These are phyloP conservation scores for Silene conica DNA, from an alignment of 148 eudicot species.

Conservation along the genomic window DNA sequence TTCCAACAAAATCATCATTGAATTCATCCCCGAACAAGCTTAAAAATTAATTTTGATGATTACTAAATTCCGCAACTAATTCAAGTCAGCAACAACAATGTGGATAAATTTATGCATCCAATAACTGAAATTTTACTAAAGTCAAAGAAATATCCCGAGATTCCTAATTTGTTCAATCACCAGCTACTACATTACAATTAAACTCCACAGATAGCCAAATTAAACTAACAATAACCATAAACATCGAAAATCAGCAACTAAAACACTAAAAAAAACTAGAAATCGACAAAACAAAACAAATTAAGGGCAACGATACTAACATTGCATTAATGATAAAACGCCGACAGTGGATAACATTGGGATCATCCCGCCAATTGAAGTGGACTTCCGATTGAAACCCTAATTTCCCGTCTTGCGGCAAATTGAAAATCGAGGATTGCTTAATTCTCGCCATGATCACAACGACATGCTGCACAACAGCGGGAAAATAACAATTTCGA, in stretches of 20 bases:
- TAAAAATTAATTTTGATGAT: no score
- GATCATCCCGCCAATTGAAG: constrained; percentile 29
- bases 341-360: constrained; percentile 12
- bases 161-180: not conserved
- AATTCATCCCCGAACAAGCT: no score
- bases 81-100: constrained; percentile 16
- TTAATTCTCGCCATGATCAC: constrained; percentile 27
- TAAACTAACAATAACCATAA: constrained; percentile 2
- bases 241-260: not conserved
- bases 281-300: not conserved
- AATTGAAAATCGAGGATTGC: constrained; percentile 18
- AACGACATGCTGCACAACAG: constrained; percentile 10
- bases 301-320: constrained; percentile 16
- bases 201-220: not conserved
- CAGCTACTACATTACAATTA: not conserved
- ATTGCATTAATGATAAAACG: not conserved
- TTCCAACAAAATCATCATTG: no score
- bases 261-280: not conserved
- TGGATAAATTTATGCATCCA: not conserved
- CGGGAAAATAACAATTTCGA: not conserved
- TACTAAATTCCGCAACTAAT: not conserved
- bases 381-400: constrained; percentile 29
- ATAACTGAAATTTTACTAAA: not conserved
- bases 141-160: not conserved
- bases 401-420: constrained; percentile 24